phyloP scores from a whole-genome alignment of 2,329 filamentous ascomycete genomes.

The Pestalotiopsis fici region DNA sequence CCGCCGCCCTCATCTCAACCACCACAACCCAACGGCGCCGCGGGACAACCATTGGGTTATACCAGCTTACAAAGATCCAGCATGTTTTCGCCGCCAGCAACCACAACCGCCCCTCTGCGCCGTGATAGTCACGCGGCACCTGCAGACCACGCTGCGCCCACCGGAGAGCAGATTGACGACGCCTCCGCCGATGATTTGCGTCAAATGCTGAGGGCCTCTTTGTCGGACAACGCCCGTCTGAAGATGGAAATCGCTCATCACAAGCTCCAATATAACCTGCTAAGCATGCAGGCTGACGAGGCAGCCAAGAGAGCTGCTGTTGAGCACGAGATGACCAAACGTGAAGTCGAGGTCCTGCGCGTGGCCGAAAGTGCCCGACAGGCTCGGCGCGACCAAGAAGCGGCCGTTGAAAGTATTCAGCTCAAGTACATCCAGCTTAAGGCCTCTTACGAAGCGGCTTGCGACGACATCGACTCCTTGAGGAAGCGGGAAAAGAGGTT shows the following conservation, averaged over 20 bases:
- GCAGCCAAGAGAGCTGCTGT: slow-evolving; percentile 85
- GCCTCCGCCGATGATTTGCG: slow-evolving; percentile 58
- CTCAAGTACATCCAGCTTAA: slow-evolving; percentile 64
- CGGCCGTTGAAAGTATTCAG: slow-evolving; percentile 53
- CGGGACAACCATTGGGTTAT: slow-evolving; percentile 30
- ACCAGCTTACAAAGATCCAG: slow-evolving; percentile 45
- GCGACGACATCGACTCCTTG: slow-evolving; percentile 66
- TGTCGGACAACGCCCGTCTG: slow-evolving; percentile 58
- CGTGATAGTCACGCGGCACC: slow-evolving; percentile 18
- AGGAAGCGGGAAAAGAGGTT: slow-evolving; percentile 69
- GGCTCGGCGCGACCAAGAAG: slow-evolving; percentile 53
- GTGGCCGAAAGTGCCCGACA: slow-evolving; percentile 70
- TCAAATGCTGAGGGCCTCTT: slow-evolving; percentile 53
- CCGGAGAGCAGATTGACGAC: slow-evolving; percentile 49
- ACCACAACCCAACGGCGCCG: slow-evolving; percentile 28
- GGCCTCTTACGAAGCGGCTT: slow-evolving; percentile 64
- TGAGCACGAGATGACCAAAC: slow-evolving; percentile 87
- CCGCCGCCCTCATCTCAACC: slow-evolving; percentile 58
- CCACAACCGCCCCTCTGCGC: slow-evolving; percentile 36
- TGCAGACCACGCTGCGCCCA: slow-evolving; percentile 48
- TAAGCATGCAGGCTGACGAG: slow-evolving; percentile 81
- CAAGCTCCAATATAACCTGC: slow-evolving; percentile 84
- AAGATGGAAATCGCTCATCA: slow-evolving; percentile 88
- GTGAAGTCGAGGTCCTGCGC: slow-evolving; percentile 83
- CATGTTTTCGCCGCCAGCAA: slow-evolving; percentile 57